phyloP scores from a whole-genome alignment of 352 stramenopile species.

The Pythium dissotocum region DNA sequence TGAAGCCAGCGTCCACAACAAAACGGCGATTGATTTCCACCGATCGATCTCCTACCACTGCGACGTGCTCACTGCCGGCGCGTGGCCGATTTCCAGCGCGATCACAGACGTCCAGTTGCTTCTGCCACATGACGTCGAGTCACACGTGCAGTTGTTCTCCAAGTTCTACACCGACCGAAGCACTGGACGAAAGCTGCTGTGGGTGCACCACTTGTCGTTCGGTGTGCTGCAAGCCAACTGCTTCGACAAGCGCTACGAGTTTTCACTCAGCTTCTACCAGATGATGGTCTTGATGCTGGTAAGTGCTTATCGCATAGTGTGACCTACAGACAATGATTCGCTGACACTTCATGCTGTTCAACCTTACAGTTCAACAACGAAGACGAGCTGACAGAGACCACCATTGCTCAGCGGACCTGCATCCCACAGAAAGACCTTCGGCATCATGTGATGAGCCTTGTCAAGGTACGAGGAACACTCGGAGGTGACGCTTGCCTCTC shows the following conservation, averaged over 20 bases:
- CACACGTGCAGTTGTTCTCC: slow-evolving; percentile 71
- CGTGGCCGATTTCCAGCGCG: slow-evolving; percentile 82
- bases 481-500: too few relatives aligned
- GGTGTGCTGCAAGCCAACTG: slow-evolving; percentile 68
- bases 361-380: slow-evolving; percentile 62
- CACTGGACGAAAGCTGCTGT: slow-evolving; percentile 75
- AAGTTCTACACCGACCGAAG: slow-evolving; percentile 82
- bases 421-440: slow-evolving; percentile 56
- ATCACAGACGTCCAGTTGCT: slow-evolving; percentile 48
- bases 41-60: slow-evolving; percentile 66
- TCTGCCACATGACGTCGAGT: slow-evolving; percentile 56
- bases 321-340: not conserved
- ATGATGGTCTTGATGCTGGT: slow-evolving; percentile 81
- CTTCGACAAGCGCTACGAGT: slow-evolving; percentile 79
- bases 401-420: slow-evolving; percentile 53
- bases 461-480: slow-evolving; percentile 50
- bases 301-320: not conserved
- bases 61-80: slow-evolving; percentile 79
- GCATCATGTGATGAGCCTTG: slow-evolving; percentile 68
- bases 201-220: slow-evolving; percentile 78
- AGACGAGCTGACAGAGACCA: slow-evolving; percentile 38
- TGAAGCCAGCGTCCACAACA: slow-evolving; percentile 34
- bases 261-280: slow-evolving; percentile 83
- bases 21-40: slow-evolving; percentile 55
- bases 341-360: not conserved